Conservation (phyloP, 73 alveolate genomes). For the Symbiodinium natans region DNA sequence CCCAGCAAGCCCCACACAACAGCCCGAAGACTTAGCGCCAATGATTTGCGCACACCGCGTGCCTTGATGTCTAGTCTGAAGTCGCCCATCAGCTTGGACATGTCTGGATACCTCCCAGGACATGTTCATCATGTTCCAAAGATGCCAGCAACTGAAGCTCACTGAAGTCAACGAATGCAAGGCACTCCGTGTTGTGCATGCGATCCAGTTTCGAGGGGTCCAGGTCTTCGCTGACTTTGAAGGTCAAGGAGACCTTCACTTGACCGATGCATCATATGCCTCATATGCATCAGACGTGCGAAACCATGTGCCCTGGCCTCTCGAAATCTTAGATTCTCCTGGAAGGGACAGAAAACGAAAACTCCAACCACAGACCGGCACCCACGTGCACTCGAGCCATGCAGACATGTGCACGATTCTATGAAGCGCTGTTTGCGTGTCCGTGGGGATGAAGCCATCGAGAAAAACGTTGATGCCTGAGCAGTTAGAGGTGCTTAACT, state of each 20-base stretch:
- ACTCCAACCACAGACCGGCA: too few relatives aligned
- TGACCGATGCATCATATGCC: background rate
- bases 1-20: too few relatives aligned
- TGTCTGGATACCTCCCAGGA: constrained; percentile 48
- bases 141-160: background rate
- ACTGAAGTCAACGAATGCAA: background rate
- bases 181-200: constrained; percentile 94
- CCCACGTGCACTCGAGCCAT: too few relatives aligned
- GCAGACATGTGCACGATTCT: too few relatives aligned
- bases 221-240: constrained; percentile 96
- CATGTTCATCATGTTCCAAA: background rate
- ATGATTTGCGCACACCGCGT: background rate
- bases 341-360: too few relatives aligned
- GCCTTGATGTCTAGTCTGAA: constrained; percentile 58
- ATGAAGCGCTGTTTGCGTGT: too few relatives aligned
- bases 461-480: constrained; percentile 99
- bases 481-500: too few relatives aligned
- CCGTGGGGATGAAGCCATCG: constrained; percentile 99
- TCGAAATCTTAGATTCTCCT: constrained; percentile 99
- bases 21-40: too few relatives aligned
- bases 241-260: constrained; percentile 96
- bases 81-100: constrained; percentile 80
- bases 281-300: background rate
- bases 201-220: constrained; percentile 39
- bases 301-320: constrained; percentile 90